Base-by-base conservation (phyloP, 371 early-diverging fungal species). In the Capillidium rhysosporum region DNA sequence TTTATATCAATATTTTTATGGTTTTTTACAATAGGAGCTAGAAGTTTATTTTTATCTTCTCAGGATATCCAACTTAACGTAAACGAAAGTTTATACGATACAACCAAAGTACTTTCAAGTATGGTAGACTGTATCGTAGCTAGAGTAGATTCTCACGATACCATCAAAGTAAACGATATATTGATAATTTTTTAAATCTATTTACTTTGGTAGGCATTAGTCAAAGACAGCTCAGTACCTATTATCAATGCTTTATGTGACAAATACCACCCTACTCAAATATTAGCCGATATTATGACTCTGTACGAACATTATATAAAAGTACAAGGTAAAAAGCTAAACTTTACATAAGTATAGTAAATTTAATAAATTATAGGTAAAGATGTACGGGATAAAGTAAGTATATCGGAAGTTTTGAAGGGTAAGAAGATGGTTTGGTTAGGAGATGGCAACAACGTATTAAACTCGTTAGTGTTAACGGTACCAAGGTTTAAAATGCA, bases 121-220 rank as follows among this genome's bases (percentile, higher is more conserved):
- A 94, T 96, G 95, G 89, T 86, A 9, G 84, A 90, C 62, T 84
- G 86, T 44, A 80, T 96, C 18, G 80, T 96, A 72, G 94, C 94
- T 20, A 80, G 95, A 47, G 86, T 92, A 0, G 84, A 83, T 18
- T 78, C 70, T 2, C 97, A 96, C 63, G 61, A 70, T 16, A 92
- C 92, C 55, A 85, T 96, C 59, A 81, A 80, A 72, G 85, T 78
- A 65, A 46, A 55, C 53, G 24, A 44, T 56, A 12, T 9, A 1
- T 12, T 4, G 1, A 18, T 18, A 30, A 28, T n/a, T 41, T 5
- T 12, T 9, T 26, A 18, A 16, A 29, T 9, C 12, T 23, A 20
- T 31, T 21, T 8, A 48, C 10, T 8, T 26, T 7, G 8, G 39
- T 64, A 78, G 77, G 67, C 68, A 12, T 71, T 96, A 18, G 87